Conservation (phyloP, 495 filamentous ascomycete genomes). For the Podospora sp. region DNA sequence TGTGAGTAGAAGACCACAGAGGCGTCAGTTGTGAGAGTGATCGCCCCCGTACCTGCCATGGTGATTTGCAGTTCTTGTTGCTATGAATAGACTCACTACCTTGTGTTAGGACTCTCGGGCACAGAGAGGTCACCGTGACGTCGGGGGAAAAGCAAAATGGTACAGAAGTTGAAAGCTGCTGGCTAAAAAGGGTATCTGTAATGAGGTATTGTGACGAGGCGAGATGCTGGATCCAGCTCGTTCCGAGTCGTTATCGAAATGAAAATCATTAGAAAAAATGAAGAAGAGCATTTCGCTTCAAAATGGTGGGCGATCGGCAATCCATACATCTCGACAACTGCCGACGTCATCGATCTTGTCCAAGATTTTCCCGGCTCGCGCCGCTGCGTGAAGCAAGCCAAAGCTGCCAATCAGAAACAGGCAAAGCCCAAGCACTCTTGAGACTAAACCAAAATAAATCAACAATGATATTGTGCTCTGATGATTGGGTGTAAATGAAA, state of each 20-base stretch:
- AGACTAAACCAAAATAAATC: neutral
- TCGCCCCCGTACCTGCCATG: neutral
- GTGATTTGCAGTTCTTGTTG: neutral
- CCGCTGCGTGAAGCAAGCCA: neutral
- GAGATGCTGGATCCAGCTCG: no score
- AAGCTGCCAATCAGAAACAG: neutral
- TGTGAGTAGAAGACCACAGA: neutral
- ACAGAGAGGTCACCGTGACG: no score
- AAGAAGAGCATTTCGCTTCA: neutral
- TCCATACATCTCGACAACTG: neutral
- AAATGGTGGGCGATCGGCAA: neutral
- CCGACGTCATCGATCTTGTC: conserved; percentile 1
- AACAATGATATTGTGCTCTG: neutral
- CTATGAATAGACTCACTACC: neutral
- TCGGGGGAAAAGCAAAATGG: no score
- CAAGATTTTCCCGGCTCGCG: neutral
- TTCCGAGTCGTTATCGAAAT: neutral
- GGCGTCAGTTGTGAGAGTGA: neutral
- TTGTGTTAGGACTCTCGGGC: no score
- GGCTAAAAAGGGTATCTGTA: no score
- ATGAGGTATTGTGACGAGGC: no score
- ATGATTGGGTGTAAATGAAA: no score
- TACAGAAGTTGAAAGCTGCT: no score
- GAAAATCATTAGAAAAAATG: neutral
- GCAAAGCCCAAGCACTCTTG: neutral